Evolutionary conservation across 2,329 filamentous ascomycete genomes (phyloP).

Genomic region (Cryphonectria radicalis): DNA sequence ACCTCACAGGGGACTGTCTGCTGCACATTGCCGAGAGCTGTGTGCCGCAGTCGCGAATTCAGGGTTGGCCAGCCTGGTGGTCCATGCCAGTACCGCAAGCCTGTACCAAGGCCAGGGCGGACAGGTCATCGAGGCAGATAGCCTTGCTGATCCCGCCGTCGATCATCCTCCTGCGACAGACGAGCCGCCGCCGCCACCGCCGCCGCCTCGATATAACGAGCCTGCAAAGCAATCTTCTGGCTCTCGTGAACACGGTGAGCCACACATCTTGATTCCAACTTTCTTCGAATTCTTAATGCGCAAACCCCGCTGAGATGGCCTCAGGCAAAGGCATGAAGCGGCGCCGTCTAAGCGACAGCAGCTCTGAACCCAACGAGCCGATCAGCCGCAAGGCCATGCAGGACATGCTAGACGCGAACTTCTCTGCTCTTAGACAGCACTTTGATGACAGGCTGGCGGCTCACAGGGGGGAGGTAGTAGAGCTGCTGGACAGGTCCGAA

Average conservation of each 20-base stretch:
- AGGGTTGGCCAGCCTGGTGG: slow-evolving; percentile 9
- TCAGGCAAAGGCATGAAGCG: slow-evolving; percentile 20
- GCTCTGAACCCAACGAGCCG: neutral
- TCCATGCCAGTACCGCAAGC: slow-evolving; percentile 9
- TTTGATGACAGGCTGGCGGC: slow-evolving; percentile 11
- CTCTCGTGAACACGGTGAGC: neutral
- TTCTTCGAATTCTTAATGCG: neutral
- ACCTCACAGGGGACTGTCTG: slow-evolving; percentile 6
- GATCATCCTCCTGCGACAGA: neutral
- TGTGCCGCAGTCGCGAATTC: slow-evolving; percentile 15
- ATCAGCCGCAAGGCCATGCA: neutral
- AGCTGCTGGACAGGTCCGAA: slow-evolving; percentile 12
- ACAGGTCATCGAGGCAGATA: slow-evolving; percentile 16
- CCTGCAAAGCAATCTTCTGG: neutral
- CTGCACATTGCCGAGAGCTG: slow-evolving; percentile 5
- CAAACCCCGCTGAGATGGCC: neutral
- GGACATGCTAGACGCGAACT: slow-evolving; percentile 4
- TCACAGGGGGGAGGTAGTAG: slow-evolving; percentile 16
- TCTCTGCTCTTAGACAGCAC: slow-evolving; percentile 11
- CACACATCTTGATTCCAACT: neutral
- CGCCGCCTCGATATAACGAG: slow-evolving; percentile 18
- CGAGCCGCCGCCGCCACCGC: slow-evolving; percentile 14
- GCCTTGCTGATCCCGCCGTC: neutral
- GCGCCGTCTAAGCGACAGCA: slow-evolving; percentile 11
- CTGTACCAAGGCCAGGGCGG: slow-evolving; percentile 23